Percentiles rank a stretch among this genome's conserved stretches.
Evolutionary conservation across 2,329 filamentous ascomycete species (phyloP).

Genomic region (Claviceps pazoutovae): DNA sequence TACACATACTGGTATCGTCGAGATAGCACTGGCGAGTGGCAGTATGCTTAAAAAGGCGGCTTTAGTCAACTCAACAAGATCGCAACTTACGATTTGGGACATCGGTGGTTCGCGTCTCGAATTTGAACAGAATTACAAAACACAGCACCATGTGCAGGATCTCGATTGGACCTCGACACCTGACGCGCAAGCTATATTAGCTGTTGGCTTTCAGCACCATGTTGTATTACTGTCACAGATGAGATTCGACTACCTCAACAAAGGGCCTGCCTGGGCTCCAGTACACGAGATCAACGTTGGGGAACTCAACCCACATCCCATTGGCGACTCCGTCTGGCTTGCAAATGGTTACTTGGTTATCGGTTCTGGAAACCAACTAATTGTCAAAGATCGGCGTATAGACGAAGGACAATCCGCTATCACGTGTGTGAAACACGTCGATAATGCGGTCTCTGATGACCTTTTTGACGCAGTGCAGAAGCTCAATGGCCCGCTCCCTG

Average conservation of each 20-base stretch:
- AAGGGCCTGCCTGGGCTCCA: constrained; percentile 76
- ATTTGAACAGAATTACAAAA: constrained; percentile 61
- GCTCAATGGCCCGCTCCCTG: constrained; percentile 73
- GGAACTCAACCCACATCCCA: constrained; percentile 74
- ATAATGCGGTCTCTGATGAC: constrained; percentile 43
- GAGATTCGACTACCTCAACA: constrained; percentile 81
- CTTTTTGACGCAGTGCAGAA: constrained; percentile 71
- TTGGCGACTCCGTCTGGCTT: constrained; percentile 88
- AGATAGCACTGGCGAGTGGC: constrained; percentile 67
- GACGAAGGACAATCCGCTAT: constrained; percentile 47
- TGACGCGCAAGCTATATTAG: constrained; percentile 75
- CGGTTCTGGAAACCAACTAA: constrained; percentile 81
- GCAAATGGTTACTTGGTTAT: constrained; percentile 74
- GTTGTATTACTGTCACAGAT: constrained; percentile 74
- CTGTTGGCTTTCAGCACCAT: constrained; percentile 82
- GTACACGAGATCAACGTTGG: constrained; percentile 72
- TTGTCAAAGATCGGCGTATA: constrained; percentile 68
- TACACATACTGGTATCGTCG: constrained; percentile 61
- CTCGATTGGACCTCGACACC: constrained; percentile 91
- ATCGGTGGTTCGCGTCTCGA: constrained; percentile 69
- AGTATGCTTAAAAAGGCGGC: constrained; percentile 80
- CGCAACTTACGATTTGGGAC: constrained; percentile 81
- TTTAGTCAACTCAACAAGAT: constrained; percentile 59
- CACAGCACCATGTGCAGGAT: constrained; percentile 64
- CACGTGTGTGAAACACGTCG: constrained; percentile 33